These are phyloP conservation scores for Ilex asprella DNA, from an alignment of 257 asterid genomes.

Conservation along the genomic window DNA sequence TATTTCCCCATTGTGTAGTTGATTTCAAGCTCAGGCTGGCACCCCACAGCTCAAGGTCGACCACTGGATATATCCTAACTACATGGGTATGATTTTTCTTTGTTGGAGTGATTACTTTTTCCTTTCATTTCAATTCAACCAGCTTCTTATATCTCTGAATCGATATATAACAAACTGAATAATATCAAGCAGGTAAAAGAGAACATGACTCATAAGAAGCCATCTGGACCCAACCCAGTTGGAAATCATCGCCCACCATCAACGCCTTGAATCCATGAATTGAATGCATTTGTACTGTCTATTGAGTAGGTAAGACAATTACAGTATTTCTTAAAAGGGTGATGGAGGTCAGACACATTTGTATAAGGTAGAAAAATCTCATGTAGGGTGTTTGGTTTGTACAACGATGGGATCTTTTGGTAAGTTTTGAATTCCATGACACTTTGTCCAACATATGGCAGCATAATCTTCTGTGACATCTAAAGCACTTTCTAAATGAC, in stretches of 20 bases:
- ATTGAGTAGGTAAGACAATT: background rate
- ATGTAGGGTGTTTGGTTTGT: slow-evolving; percentile 14
- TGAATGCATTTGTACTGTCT: slow-evolving; percentile 7
- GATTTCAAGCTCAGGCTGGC: slow-evolving; percentile 26
- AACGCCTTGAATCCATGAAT: slow-evolving; percentile 21
- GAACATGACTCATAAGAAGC: slow-evolving; percentile 37
- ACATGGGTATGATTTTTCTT: slow-evolving; percentile 19
- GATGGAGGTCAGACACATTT: slow-evolving; percentile 18
- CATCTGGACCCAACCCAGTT: slow-evolving; percentile 62
- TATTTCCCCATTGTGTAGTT: slow-evolving; percentile 21
- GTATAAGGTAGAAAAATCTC: slow-evolving; percentile 3
- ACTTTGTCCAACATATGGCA: background rate
- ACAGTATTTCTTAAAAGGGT: slow-evolving; percentile 13
- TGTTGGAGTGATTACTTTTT: background rate
- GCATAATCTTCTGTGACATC: background rate
- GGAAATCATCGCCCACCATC: slow-evolving; percentile 62
- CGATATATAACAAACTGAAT: slow-evolving; percentile 14
- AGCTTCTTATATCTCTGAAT: background rate
- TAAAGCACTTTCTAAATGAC: too few relatives aligned
- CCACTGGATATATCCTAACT: slow-evolving; percentile 19
- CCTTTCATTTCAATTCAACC: slow-evolving; percentile 3
- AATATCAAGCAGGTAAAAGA: slow-evolving; percentile 26
- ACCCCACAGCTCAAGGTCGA: slow-evolving; percentile 22
- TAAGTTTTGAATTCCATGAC: slow-evolving; percentile 4
- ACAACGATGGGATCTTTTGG: slow-evolving; percentile 4